Percentiles rank a stretch among this genome's conserved stretches.
Evolutionary conservation across 2,329 filamentous ascomycete species (phyloP).

Genomic region (Cryoendolithus antarcticus): DNA sequence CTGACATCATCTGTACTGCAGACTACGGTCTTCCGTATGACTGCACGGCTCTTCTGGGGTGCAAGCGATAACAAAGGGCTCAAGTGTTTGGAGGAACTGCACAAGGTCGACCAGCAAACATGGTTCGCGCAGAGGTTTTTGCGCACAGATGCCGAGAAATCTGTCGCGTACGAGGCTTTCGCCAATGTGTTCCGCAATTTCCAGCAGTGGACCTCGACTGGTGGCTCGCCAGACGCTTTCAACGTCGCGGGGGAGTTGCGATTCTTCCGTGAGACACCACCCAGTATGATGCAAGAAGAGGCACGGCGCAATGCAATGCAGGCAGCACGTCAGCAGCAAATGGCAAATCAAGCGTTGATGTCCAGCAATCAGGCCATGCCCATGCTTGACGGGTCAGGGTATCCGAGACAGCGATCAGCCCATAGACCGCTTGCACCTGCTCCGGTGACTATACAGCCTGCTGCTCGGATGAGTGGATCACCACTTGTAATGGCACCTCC

Average conservation of each 20-base stretch:
- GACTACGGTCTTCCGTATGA: slow-evolving; percentile 41
- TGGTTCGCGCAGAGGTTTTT: slow-evolving; percentile 8
- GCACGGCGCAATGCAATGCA: background rate
- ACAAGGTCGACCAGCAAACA: slow-evolving; percentile 11
- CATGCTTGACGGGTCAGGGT: too few relatives aligned
- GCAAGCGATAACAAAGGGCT: slow-evolving; percentile 6
- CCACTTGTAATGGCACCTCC: too few relatives aligned
- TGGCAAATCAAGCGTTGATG: too few relatives aligned
- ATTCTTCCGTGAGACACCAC: slow-evolving; percentile 1
- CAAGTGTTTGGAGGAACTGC: slow-evolving; percentile 9
- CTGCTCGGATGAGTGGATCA: too few relatives aligned
- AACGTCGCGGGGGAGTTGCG: background rate
- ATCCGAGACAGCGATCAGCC: too few relatives aligned
- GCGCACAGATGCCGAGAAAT: slow-evolving; percentile 7
- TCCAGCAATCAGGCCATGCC: too few relatives aligned
- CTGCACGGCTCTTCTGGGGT: slow-evolving; percentile 35
- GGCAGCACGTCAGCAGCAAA: too few relatives aligned
- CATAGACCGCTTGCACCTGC: too few relatives aligned
- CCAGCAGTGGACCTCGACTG: too few relatives aligned
- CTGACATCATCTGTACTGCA: slow-evolving; percentile 42
- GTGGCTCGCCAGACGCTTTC: background rate
- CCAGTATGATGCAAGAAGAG: background rate
- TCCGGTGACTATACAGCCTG: too few relatives aligned
- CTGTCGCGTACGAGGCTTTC: slow-evolving; percentile 7
- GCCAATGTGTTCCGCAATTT: slow-evolving; percentile 4